These are phyloP conservation scores for Mucor saturninus DNA, from an alignment of 371 early-diverging fungal genomes.

Conservation along the genomic window DNA sequence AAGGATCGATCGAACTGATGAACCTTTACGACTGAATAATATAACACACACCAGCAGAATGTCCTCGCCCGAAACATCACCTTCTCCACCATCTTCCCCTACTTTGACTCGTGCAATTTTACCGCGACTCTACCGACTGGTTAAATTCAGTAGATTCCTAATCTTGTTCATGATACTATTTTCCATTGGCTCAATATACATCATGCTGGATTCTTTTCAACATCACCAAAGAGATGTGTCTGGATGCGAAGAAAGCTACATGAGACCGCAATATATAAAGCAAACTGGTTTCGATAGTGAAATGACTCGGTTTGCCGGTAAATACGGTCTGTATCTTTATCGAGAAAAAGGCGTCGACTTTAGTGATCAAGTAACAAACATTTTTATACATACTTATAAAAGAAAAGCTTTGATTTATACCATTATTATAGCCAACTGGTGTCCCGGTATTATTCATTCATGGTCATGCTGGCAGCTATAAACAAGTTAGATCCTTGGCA, in stretches of 20 bases:
- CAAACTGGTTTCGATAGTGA: constrained; percentile 66
- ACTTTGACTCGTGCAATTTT: constrained; percentile 14
- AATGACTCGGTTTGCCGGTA: constrained; percentile 73
- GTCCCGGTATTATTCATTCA: constrained; percentile 93
- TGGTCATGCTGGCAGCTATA: constrained; percentile 93
- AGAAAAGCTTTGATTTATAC: not conserved
- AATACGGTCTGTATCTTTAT: constrained; percentile 82
- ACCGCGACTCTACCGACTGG: constrained; percentile 31
- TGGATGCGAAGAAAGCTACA: constrained; percentile 82
- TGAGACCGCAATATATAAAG: constrained; percentile 77
- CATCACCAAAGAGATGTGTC: constrained; percentile 67
- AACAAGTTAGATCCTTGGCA: constrained; percentile 88
- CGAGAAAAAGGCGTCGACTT: constrained; percentile 72
- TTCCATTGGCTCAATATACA: constrained; percentile 32
- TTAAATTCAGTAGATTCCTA: constrained; percentile 17
- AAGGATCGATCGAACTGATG: constrained; percentile 30
- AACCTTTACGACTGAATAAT: not conserved
- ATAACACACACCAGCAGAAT: constrained; percentile 12
- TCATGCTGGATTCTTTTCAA: constrained; percentile 62
- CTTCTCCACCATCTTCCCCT: constrained; percentile 39
- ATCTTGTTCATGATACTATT: constrained; percentile 32
- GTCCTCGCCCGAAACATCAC: constrained; percentile 34
- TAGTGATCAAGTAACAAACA: constrained; percentile 43
- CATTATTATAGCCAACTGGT: constrained; percentile 55
- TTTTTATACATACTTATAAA: not conserved